These are phyloP conservation scores for Populus nigra DNA, from an alignment of 345 rosid genomes.

Conservation along the genomic window DNA sequence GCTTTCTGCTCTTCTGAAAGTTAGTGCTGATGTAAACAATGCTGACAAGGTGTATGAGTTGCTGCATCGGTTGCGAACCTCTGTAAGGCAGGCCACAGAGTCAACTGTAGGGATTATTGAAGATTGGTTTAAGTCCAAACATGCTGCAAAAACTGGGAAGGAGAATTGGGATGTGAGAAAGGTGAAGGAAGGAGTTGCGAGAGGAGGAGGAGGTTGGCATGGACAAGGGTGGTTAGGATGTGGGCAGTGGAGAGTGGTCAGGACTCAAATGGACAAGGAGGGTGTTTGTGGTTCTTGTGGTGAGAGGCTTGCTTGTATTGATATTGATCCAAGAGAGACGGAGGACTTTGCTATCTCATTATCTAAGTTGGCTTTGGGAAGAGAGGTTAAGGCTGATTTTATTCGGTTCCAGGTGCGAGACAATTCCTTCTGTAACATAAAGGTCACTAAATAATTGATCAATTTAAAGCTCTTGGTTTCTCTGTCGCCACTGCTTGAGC, in stretches of 20 bases:
- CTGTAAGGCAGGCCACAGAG: conserved; percentile 72
- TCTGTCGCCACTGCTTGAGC: neutral
- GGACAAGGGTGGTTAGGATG: conserved; percentile 92
- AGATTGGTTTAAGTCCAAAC: conserved; percentile 70
- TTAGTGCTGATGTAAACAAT: conserved; percentile 52
- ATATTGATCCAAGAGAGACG: conserved; percentile 84
- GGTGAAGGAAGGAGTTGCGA: conserved; percentile 56
- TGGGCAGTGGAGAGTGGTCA: conserved; percentile 69
- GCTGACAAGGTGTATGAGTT: conserved; percentile 66
- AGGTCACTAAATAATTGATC: neutral
- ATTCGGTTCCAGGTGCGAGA: conserved; percentile 56
- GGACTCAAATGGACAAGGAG: conserved; percentile 61
- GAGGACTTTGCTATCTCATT: conserved; percentile 67
- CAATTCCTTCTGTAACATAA: neutral
- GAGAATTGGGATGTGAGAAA: conserved; percentile 55
- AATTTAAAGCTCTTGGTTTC: neutral
- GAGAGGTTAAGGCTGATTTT: conserved; percentile 58
- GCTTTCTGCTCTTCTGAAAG: conserved; percentile 70
- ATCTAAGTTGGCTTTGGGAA: conserved; percentile 59
- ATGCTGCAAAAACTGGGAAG: conserved; percentile 53
- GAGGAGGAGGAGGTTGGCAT: conserved; percentile 99
- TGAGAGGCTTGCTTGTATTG: conserved; percentile 84
- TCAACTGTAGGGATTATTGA: conserved; percentile 51
- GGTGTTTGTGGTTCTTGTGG: conserved; percentile 73
- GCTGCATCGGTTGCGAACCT: conserved; percentile 67